Percentiles rank a stretch among this genome's conserved stretches.
phyloP scores from a whole-genome alignment of 1,284 basidiomycete genomes.

The Ganoderma boninense region DNA sequence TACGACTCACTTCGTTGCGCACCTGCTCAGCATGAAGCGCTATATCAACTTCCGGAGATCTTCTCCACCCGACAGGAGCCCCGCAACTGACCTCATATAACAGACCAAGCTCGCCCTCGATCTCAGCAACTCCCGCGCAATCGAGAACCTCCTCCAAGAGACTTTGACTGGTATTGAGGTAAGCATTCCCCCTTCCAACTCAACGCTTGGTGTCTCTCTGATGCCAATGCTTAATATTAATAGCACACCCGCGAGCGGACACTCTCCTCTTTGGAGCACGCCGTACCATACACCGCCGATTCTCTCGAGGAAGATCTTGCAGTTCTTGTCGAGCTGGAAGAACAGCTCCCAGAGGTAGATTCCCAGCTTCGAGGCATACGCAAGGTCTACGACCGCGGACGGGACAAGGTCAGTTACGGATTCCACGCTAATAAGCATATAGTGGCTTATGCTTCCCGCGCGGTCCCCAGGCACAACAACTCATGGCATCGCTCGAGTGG shows the following conservation, averaged over 20 bases:
- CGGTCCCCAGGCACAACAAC: slow-evolving; percentile 58
- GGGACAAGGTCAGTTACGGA: slow-evolving; percentile 57
- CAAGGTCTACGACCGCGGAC: slow-evolving; percentile 72
- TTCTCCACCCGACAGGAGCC: slow-evolving; percentile 16
- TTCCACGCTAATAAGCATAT: background rate
- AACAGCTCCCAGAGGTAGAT: slow-evolving; percentile 65
- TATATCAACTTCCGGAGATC: slow-evolving; percentile 9
- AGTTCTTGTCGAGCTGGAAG: slow-evolving; percentile 57
- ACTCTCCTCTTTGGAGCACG: slow-evolving; percentile 59
- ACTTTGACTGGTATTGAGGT: slow-evolving; percentile 67
- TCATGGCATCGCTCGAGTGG: slow-evolving; percentile 71
- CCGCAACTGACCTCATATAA: slow-evolving; percentile 21
- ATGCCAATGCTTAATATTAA: background rate
- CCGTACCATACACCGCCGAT: slow-evolving; percentile 65
- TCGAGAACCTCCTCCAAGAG: slow-evolving; percentile 72
- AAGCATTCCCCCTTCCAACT: slow-evolving; percentile 27
- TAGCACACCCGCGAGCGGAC: slow-evolving; percentile 67
- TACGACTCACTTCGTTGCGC: background rate
- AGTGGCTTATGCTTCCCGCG: slow-evolving; percentile 3
- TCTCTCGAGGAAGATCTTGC: slow-evolving; percentile 66
- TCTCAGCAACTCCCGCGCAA: slow-evolving; percentile 74
- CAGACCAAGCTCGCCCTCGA: slow-evolving; percentile 71
- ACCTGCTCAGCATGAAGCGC: background rate
- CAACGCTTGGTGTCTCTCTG: background rate
- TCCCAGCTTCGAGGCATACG: slow-evolving; percentile 67